Base-by-base conservation (phyloP, 148 eudicot species). In the Cornus suecica region DNA sequence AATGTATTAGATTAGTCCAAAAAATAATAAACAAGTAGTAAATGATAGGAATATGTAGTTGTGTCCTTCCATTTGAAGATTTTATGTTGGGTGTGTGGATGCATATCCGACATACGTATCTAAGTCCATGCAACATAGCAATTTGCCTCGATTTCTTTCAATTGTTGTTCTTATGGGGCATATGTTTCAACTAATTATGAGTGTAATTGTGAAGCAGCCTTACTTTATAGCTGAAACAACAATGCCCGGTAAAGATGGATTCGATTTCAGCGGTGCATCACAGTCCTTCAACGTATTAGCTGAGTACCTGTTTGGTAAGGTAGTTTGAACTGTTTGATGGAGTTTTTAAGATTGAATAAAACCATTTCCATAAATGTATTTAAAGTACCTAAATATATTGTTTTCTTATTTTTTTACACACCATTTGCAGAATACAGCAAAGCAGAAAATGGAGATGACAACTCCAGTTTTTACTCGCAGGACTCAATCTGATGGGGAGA, bases 301-400 rank as follows among this genome's bases (percentile, higher is more conserved):
- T 11, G 97, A 82, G 72, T 95, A 92, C 81, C 82, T 95, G 93
- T 95, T 95, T 82, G 99, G 99, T 85, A 95, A 95, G 99, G 99
- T 95, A 95, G 80, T 83, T 68, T 32, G n/a, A 69, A 14, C 16
- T 30, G 15, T 72, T 25, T 14, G 58, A 68, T 70, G 32, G 20
- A 64, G 37, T 52, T 81, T 42, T 32, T 26, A 23, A 65, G 41
- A n/a, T n/a, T n/a, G n/a, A n/a, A 37, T 65, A 24, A 34, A 37
- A 31, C 48, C 51, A 29, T 23, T 70, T 60, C 28, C 31, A n/a
- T 11, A n/a, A 20, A 11, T 34, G 20, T 2, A 34, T 52, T 8
- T 24, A 14, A 41, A 54, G 52, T 30, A 13, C 10, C 29, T 68
- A 62, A 10, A 61, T 48, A 3, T 60, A 56, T 29, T 65, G 37